phyloP scores from a whole-genome alignment of 2,329 filamentous ascomycete genomes.

The Colletotrichum siamense region DNA sequence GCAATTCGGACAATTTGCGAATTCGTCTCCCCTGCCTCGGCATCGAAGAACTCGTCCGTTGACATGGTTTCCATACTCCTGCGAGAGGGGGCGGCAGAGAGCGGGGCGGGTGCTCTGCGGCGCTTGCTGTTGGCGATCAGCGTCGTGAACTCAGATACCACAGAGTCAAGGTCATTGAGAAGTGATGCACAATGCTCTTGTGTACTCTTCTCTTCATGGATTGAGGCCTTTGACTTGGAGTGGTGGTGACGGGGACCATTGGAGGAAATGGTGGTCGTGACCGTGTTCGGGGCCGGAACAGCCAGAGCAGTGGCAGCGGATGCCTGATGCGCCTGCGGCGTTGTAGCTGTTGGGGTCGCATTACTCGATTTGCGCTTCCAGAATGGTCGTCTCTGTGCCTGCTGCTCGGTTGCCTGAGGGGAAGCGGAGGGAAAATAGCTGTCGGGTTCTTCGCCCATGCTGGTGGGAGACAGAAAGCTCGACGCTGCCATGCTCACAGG shows the following conservation, averaged over 20 bases:
- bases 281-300: conserved; percentile 46
- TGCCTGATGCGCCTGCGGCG: conserved; percentile 43
- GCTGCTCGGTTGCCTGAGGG: conserved; percentile 58
- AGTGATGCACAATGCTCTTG: conserved; percentile 85
- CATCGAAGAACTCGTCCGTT: conserved; percentile 95
- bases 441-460: conserved; percentile 50
- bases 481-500: conserved; percentile 39
- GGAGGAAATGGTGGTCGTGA: conserved; percentile 32
- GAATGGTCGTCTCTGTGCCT: conserved; percentile 64
- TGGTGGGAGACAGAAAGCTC: conserved; percentile 42
- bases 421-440: conserved; percentile 55
- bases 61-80: conserved; percentile 81
- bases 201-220: conserved; percentile 67
- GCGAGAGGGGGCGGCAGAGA: conserved; percentile 47
- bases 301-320: conserved; percentile 43
- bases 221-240: conserved; percentile 39
- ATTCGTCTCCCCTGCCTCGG: conserved; percentile 68
- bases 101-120: conserved; percentile 65
- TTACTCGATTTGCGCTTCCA: conserved; percentile 88
- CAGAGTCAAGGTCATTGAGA: conserved; percentile 83
- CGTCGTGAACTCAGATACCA: conserved; percentile 81
- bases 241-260: conserved; percentile 37
- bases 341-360: conserved; percentile 55
- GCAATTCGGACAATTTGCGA: conserved; percentile 78
- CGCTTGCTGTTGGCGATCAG: conserved; percentile 82